Percentiles rank a stretch among this genome's conserved stretches.
Evolutionary conservation across 176 grass and related monocot genomes (phyloP).

Genomic region (Otatea glauca): DNA sequence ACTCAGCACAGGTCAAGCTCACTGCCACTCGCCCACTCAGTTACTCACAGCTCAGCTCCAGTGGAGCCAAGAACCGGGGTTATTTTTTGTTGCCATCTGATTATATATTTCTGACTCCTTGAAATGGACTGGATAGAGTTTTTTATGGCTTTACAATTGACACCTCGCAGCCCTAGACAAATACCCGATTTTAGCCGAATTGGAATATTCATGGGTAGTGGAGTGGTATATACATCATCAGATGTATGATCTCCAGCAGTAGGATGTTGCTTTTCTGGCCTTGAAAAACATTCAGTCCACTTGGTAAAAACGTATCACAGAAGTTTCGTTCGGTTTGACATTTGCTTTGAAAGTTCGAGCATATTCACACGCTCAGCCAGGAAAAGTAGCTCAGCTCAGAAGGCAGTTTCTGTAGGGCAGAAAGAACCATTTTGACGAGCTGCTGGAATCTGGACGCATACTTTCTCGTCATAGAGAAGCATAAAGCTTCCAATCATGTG

Average conservation of each 20-base stretch:
- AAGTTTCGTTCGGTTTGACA: not conserved
- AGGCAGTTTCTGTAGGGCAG: not conserved
- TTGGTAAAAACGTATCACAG: not conserved
- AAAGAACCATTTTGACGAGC: conserved; percentile 15
- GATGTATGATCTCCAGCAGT: conserved; percentile 26
- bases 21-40: conserved; percentile 6
- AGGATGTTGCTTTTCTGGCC: not conserved
- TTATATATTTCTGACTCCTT: not conserved
- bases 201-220: not conserved
- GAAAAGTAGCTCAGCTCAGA: not conserved
- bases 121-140: not conserved
- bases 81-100: not conserved
- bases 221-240: not conserved
- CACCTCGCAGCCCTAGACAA: not conserved
- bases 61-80: not conserved
- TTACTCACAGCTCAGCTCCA: conserved; percentile 50
- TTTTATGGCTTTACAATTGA: not conserved
- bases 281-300: not conserved
- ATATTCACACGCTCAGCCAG: not conserved
- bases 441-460: conserved; percentile 4
- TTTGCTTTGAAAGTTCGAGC: not conserved
- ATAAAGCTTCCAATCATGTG: conserved; percentile 33
- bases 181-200: not conserved
- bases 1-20: conserved; percentile 17
- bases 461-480: not conserved